A percentile compares a stretch with the other conserved stretches of the same genome.
These are phyloP conservation scores for Dothideomycetidae sp. DNA, from an alignment of 2,329 filamentous ascomycete species.

Conservation along the genomic window DNA sequence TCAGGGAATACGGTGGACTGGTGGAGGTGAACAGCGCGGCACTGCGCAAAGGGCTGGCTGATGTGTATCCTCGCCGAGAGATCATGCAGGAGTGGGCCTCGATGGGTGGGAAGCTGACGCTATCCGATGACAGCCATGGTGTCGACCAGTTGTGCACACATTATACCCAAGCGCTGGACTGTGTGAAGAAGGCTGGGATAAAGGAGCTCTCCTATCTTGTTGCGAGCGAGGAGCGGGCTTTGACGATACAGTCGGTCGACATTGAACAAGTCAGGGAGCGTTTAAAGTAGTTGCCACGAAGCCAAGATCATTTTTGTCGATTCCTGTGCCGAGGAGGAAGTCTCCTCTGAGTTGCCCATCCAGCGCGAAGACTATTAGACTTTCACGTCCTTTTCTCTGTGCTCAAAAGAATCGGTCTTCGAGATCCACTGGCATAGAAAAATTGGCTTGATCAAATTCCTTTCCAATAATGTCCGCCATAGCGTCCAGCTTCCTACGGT, in stretches of 20 bases:
- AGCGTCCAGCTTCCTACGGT: conserved; percentile 34
- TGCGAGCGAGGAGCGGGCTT: neutral
- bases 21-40: conserved; percentile 83
- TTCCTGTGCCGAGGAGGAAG: too few species aligned
- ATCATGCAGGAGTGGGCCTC: conserved; percentile 53
- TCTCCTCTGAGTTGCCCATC: too few species aligned
- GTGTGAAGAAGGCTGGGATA: conserved; percentile 53
- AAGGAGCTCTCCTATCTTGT: conserved; percentile 34
- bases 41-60: conserved; percentile 73
- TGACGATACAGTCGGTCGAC: too few species aligned
- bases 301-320: too few species aligned
- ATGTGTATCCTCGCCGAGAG: conserved; percentile 72
- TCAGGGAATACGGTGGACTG: conserved; percentile 62
- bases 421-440: conserved; percentile 24
- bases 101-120: conserved; percentile 66
- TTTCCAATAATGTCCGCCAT: conserved; percentile 29
- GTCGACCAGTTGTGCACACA: conserved; percentile 77
- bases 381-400: too few species aligned
- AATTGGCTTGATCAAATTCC: conserved; percentile 32
- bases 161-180: conserved; percentile 56
- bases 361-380: too few species aligned
- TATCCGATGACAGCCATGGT: conserved; percentile 92
- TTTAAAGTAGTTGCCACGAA: too few species aligned
- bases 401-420: conserved; percentile 6
- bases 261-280: too few species aligned